Evolutionary conservation across 148 eudicot species (phyloP), one percentile per base, ranked within the genome.

Genomic region (Gaultheria prostrata): DNA sequence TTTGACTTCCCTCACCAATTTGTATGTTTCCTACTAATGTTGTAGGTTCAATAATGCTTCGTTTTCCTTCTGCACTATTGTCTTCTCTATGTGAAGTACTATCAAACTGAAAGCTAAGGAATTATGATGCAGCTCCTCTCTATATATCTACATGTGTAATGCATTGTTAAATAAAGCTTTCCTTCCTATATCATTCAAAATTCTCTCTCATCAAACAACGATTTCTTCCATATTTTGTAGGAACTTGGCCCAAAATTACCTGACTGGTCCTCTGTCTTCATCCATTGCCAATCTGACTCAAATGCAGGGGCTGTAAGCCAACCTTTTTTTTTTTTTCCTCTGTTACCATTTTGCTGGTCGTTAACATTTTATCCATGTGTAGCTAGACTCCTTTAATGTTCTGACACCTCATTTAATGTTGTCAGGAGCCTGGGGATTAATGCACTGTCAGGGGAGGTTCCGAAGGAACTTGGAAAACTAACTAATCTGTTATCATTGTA

Each of bases 271-370:
- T 51, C 76, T 95, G 53, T 87, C 98, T 53, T 48, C 95, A 63
- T 90, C 95, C 73, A 86, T 95, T 81, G 95, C 90, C 80, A 92
- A 93, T 84, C 91, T 95, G 26, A 92, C 91, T 82, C 87, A 91
- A 43, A 56, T 95, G 95, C 92, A 92, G 81, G 89, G 73, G 63
- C 79, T 95, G 98, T 95, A 92, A 28, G 86, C 91, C 70, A 87
- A 32, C 63, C 26, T 65, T 9, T 65, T 9, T 4, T 17, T 39
- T 20, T 18, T 59, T n/a, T n/a, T n/a, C n/a, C n/a, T n/a, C n/a
- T 8, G 28, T 24, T 13, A 26, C 11, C 17, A 32, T 45, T 56
- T 46, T n/a, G 26, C 28, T 20, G 75, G 35, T 76, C 73, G 90
- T 50, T 86, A 95, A 28, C 43, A 20, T 43, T 14, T 26, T 65